Percentiles rank a stretch among this genome's conserved stretches.
Conservation (phyloP, 768 basidiomycete genomes). For the Boletus rubroflammeus region DNA sequence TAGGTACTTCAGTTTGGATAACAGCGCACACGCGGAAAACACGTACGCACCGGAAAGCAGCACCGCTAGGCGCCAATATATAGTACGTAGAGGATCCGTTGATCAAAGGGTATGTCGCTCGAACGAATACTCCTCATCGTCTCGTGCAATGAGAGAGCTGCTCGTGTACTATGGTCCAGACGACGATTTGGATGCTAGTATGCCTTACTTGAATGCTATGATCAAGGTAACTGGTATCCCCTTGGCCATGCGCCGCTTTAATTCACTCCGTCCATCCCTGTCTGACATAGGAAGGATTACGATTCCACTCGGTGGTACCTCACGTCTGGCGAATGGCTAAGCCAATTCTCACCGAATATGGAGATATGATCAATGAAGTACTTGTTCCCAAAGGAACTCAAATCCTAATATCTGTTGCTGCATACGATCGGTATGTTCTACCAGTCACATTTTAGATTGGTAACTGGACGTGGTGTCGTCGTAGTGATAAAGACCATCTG, state of each 20-base stretch:
- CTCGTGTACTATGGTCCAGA: too few species aligned
- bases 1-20: too few species aligned
- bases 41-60: too few species aligned
- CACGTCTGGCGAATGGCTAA: slow-evolving; percentile 48
- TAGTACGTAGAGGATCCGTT: too few species aligned
- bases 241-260: slow-evolving; percentile 11
- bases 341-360: slow-evolving; percentile 42
- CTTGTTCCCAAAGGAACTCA: slow-evolving; percentile 50
- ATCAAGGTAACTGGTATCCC: slow-evolving; percentile 27
- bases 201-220: slow-evolving; percentile 37
- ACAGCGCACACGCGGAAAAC: too few species aligned
- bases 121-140: too few species aligned
- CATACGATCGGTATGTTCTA: slow-evolving; percentile 34
- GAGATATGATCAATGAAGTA: slow-evolving; percentile 40
- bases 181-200: slow-evolving; percentile 51
- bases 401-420: slow-evolving; percentile 46
- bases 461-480: background rate
- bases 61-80: too few species aligned
- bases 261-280: background rate
- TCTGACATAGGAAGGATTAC: slow-evolving; percentile 39
- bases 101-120: too few species aligned
- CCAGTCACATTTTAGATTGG: background rate
- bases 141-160: too few species aligned
- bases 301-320: slow-evolving; percentile 45
- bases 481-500: slow-evolving; percentile 21